Evolutionary conservation across 2,329 filamentous ascomycete species (phyloP).

Genomic region (Chlorencoelia australis): DNA sequence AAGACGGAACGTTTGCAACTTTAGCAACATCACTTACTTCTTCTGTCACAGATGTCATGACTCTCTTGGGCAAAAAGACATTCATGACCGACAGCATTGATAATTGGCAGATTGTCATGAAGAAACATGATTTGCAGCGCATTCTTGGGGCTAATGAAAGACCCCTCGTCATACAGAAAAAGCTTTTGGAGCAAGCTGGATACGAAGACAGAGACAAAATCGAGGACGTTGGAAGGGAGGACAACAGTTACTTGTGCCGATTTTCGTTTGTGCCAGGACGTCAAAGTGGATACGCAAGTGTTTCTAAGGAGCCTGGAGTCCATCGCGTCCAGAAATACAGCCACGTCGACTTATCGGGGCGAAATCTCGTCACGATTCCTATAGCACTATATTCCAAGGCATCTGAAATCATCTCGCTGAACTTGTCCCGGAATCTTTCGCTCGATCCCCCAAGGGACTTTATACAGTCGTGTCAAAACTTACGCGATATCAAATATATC

Average conservation of each 20-base stretch:
- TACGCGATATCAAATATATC: slow-evolving; percentile 91
- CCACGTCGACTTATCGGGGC: slow-evolving; percentile 82
- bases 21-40: slow-evolving; percentile 76
- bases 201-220: slow-evolving; percentile 80
- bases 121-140: slow-evolving; percentile 80
- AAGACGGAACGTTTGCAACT: slow-evolving; percentile 89
- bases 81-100: slow-evolving; percentile 82
- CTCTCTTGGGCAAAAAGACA: slow-evolving; percentile 89
- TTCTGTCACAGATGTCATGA: slow-evolving; percentile 76
- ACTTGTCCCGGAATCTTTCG: slow-evolving; percentile 84
- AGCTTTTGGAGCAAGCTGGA: slow-evolving; percentile 80
- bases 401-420: slow-evolving; percentile 85
- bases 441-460: slow-evolving; percentile 93
- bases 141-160: slow-evolving; percentile 71
- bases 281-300: slow-evolving; percentile 68
- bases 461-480: slow-evolving; percentile 81
- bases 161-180: slow-evolving; percentile 85
- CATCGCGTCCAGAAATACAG: slow-evolving; percentile 82
- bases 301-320: slow-evolving; percentile 68
- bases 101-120: slow-evolving; percentile 92
- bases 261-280: slow-evolving; percentile 91
- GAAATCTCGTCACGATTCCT: slow-evolving; percentile 88
- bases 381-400: slow-evolving; percentile 89
- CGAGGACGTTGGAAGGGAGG: slow-evolving; percentile 89
- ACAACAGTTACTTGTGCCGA: slow-evolving; percentile 92